Evolutionary conservation across 2,329 filamentous ascomycete genomes (phyloP), one percentile per base, ranked within the genome.

Genomic region (Trichoderma sp.): DNA sequence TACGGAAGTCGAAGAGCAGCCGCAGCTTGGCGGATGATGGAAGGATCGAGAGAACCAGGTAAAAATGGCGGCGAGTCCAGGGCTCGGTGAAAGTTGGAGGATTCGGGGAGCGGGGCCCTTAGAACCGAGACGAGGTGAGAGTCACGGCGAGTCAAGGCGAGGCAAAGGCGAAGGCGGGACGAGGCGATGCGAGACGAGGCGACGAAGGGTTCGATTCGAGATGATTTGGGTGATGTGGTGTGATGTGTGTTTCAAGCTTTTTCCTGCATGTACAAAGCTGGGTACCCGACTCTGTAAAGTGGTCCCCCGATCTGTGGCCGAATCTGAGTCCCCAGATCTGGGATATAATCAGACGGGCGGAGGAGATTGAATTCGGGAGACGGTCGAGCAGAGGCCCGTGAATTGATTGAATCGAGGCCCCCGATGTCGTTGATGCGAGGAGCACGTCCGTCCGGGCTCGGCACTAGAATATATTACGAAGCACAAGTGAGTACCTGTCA

Each of bases 81-180:
- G 71, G 71, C 27, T 56, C 27, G 41, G 31, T 12, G 9, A 69
- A 35, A 27, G 45, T 31, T 53, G 45, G 50, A 60, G 71, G 12
- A 29, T 65, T 53, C 21, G 45, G 60, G 60, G 59, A 41, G 69
- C 69, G 69, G 69, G 69, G 69, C 59, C 38, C n/a, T 65, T 33
- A 31, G 71, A 41, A 73, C 60, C 60, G 71, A 73, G 60, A 56
- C 41, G 29, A 64, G 59, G 24, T 24, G 69, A 64, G 31, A 63
- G 60, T 35, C 60, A 35, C 33, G 68, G 29, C 38, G 18, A 53
- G 65, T 31, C 45, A 33, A 35, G 69, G 31, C 24, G n/a, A 56
- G 63, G 18, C 59, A n/a, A 60, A 56, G 50, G 68, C 38, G 21
- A 31, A 21, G 71, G 27, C 60, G 71, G 64, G n/a, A 21, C 60